Percentiles rank a stretch among this genome's conserved stretches.
Evolutionary conservation across 2,329 filamentous ascomycete genomes (phyloP).

Genomic region (Trichoderma sp.): DNA sequence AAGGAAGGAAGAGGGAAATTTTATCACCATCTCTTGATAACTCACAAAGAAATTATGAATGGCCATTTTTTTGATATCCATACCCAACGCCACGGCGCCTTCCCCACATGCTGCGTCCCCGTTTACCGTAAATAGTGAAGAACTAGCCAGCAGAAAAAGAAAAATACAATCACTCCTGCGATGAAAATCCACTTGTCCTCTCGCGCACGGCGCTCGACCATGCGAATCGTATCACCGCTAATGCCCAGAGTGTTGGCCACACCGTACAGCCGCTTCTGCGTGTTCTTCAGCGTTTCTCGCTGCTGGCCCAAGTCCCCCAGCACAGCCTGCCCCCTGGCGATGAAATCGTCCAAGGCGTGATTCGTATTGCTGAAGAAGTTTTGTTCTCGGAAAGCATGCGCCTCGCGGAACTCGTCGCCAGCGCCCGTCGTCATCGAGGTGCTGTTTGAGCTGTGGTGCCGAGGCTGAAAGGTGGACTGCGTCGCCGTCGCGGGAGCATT

Average conservation of each 20-base stretch:
- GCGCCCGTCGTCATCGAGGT: constrained; percentile 45
- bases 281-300: constrained; percentile 91
- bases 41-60: constrained; percentile 17
- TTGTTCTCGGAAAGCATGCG: constrained; percentile 85
- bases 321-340: constrained; percentile 87
- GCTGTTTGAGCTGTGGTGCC: constrained; percentile 44
- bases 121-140: constrained; percentile 71
- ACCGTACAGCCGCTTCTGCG: constrained; percentile 85
- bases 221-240: constrained; percentile 93
- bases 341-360: constrained; percentile 86
- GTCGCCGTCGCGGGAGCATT: constrained; percentile 46
- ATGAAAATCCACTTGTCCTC: constrained; percentile 99
- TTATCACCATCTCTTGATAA: constrained; percentile 12
- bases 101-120: constrained; percentile 14
- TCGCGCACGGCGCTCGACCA: constrained; percentile 87
- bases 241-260: constrained; percentile 93
- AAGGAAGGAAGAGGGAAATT: not conserved
- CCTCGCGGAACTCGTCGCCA: constrained; percentile 70
- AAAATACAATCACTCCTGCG: constrained; percentile 81
- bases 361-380: constrained; percentile 83
- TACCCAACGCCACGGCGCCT: constrained; percentile 26
- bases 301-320: constrained; percentile 86
- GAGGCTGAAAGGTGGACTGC: constrained; percentile 43
- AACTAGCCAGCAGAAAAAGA: constrained; percentile 88
- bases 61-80: constrained; percentile 15